Base-by-base conservation (phyloP, 305 asterid species). In the Euphrasia arctica region DNA sequence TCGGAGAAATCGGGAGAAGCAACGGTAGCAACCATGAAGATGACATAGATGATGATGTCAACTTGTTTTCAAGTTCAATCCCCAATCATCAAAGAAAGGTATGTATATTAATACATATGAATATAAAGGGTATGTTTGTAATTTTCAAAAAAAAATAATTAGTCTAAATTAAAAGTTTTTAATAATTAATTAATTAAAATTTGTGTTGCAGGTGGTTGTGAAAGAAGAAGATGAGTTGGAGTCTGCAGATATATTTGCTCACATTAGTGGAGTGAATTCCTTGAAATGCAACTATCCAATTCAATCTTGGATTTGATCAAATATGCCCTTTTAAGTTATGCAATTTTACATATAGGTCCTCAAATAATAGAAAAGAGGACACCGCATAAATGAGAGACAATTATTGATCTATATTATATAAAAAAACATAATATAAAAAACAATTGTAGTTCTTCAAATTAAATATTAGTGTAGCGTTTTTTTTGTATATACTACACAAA, bases 281-380 rank as follows among this genome's bases (percentile, higher is more conserved):
- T 86, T 86, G 79, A 86, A 84, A 71, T 80, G 89, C 85, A 84
- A 75, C 62, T 81, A 76, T 49, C 83, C 86, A 9, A 84, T 82
- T 60, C 88, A 81, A 68, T 82, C 96, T 62, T 84, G 87, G 91
- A 79, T 78, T 50, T 85, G 74, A 82, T 13, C 52, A 50, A n/a
- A 27, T 59, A 48, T 1, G 57, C 31, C 57, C 31, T 18, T 52
- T 52, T 52, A 52, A 15, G 22, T 52, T 22, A 3, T 25, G 39
- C n/a, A 22, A 54, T 54, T 54, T 54, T 54, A 32, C 59, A 54
- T 10, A 9, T 54, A 54, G 4, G 11, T 22, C 29, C 57, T 52
- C 57, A 18, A 52, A 52, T 52, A 52, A 4, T 47, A 47, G 1
- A n/a, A 47, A 12, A 47, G 52, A 47, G 52, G 52, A n/a, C 22